Evolutionary conservation across 1,284 basidiomycete genomes (phyloP).

Genomic region (Erythrobasidium hasegawianum): DNA sequence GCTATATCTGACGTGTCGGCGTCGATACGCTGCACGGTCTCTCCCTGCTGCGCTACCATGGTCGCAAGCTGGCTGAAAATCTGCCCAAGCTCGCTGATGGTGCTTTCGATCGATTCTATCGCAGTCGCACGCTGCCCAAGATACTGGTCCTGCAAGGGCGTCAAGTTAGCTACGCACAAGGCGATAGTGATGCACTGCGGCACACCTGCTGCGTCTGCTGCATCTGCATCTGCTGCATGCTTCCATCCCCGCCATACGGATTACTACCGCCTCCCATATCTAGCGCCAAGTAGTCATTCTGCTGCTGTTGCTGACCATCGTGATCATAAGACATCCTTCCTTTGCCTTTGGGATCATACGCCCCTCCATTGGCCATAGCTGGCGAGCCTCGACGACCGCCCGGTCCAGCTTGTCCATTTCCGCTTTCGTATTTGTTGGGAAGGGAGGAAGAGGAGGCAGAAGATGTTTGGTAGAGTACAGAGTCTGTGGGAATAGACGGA

Average conservation of each 20-base stretch:
- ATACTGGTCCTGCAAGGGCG: conserved; percentile 81
- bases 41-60: conserved; percentile 97
- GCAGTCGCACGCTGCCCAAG: conserved; percentile 92
- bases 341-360: conserved; percentile 61
- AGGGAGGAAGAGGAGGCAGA: conserved; percentile 36
- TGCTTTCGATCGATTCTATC: conserved; percentile 97
- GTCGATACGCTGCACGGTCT: conserved; percentile 99
- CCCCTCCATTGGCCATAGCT: not conserved
- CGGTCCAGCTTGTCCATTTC: not conserved
- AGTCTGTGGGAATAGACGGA: conserved; percentile 47
- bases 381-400: not conserved
- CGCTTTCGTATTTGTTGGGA: conserved; percentile 1
- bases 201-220: conserved; percentile 72
- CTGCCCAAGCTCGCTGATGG: conserved; percentile 93
- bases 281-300: conserved; percentile 79
- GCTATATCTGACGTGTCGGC: conserved; percentile 96
- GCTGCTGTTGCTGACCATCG: conserved; percentile 32
- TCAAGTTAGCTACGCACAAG: too few relatives aligned
- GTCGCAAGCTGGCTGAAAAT: conserved; percentile 95
- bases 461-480: conserved; percentile 49
- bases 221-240: conserved; percentile 84
- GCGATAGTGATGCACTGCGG: conserved; percentile 54
- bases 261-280: conserved; percentile 62
- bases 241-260: conserved; percentile 56
- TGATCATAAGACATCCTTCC: conserved; percentile 64